These are phyloP conservation scores for Aspergillus sp. DNA, from an alignment of 2,329 filamentous ascomycete genomes.

Conservation along the genomic window DNA sequence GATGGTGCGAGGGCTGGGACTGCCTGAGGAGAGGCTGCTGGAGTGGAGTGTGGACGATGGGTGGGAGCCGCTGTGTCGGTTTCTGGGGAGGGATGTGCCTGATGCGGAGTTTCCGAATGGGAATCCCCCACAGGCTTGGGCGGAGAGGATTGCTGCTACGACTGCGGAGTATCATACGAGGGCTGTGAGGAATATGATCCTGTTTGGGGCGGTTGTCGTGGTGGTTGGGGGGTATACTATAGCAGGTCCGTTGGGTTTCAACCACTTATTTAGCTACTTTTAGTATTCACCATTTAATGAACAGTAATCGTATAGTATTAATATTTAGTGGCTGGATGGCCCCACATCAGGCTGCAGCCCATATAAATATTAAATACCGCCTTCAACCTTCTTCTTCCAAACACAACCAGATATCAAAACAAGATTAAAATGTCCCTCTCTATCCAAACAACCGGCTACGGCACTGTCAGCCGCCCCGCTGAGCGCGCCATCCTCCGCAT, in stretches of 20 bases:
- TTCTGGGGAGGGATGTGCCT: not conserved
- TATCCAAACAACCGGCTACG: too few species aligned
- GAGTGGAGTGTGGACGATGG: constrained; percentile 30
- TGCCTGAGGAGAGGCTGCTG: constrained; percentile 19
- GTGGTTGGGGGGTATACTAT: not conserved
- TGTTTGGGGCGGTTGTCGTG: constrained; percentile 4
- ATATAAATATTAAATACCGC: too few species aligned
- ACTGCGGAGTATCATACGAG: constrained; percentile 14
- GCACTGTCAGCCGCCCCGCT: too few species aligned
- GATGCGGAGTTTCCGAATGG: not conserved
- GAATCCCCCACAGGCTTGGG: constrained; percentile 16
- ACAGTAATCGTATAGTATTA: too few species aligned
- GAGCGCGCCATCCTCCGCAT: too few species aligned
- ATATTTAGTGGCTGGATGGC: too few species aligned
- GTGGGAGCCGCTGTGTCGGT: constrained; percentile 27
- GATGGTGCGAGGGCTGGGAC: constrained; percentile 15
- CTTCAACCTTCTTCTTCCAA: too few species aligned
- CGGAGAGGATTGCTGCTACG: constrained; percentile 16
- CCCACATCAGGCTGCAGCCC: too few species aligned
- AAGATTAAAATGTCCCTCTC: too few species aligned
- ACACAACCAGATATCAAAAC: too few species aligned
- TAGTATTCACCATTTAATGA: not conserved
- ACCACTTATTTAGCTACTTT: not conserved
- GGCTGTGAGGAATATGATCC: constrained; percentile 18
- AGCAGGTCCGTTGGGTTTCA: not conserved